These are phyloP conservation scores for Irpex lacteus DNA, from an alignment of 1,284 basidiomycete genomes.

Conservation along the genomic window DNA sequence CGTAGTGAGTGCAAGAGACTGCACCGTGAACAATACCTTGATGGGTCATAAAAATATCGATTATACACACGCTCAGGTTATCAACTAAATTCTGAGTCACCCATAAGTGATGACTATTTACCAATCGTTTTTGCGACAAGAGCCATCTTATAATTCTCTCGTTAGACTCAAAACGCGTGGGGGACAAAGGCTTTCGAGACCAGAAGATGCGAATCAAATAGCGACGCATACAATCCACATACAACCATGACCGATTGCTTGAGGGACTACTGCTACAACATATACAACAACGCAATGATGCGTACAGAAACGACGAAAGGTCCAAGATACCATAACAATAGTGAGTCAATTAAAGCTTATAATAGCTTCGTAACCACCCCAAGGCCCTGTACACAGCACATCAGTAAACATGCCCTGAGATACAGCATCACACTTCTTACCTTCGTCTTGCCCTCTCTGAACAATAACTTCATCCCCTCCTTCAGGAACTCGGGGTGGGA, in stretches of 20 bases:
- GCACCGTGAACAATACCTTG: too few relatives aligned
- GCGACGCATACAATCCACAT: neutral
- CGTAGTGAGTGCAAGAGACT: too few relatives aligned
- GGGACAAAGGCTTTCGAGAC: too few relatives aligned
- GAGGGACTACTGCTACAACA: neutral
- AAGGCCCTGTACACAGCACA: slow-evolving; percentile 27
- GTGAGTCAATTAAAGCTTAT: slow-evolving; percentile 14
- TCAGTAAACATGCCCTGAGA: neutral
- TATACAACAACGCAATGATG: neutral
- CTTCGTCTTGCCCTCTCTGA: slow-evolving; percentile 93
- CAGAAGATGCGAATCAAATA: neutral
- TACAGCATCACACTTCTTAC: slow-evolving; percentile 33
- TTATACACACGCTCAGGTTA: too few relatives aligned
- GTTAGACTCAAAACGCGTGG: too few relatives aligned
- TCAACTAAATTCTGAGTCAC: too few relatives aligned
- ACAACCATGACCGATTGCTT: neutral
- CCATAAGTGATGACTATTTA: too few relatives aligned
- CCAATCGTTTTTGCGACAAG: too few relatives aligned
- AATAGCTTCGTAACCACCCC: slow-evolving; percentile 36
- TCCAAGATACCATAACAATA: neutral
- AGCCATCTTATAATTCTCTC: too few relatives aligned
- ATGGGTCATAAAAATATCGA: too few relatives aligned
- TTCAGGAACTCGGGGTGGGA: slow-evolving; percentile 89
- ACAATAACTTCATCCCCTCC: slow-evolving; percentile 87
- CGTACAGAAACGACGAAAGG: neutral